Evolutionary conservation across 306 rosid species (phyloP).

Genomic region (Ormosia emarginata): DNA sequence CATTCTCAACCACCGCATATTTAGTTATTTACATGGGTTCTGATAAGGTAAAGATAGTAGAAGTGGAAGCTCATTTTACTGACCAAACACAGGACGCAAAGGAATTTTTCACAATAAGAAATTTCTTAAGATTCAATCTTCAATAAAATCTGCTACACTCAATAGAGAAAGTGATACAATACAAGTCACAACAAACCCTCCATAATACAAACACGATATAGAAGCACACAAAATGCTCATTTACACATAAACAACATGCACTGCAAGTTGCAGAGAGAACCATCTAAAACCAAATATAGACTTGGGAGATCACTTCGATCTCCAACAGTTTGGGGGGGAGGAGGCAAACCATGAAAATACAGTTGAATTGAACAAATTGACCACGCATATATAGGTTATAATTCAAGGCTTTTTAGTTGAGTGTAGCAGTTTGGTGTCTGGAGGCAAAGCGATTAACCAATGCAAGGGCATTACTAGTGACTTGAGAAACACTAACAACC

Average conservation of each 20-base stretch:
- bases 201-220: background rate
- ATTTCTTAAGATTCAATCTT: too few relatives aligned
- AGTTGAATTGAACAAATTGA: background rate
- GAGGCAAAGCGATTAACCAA: constrained; percentile 61
- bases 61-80: too few relatives aligned
- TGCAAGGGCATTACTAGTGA: constrained; percentile 77
- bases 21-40: too few relatives aligned
- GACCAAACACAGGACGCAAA: too few relatives aligned
- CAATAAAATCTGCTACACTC: too few relatives aligned
- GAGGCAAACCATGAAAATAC: background rate
- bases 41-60: too few relatives aligned
- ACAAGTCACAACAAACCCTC: background rate
- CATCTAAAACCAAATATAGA: background rate
- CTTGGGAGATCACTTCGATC: background rate
- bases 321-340: background rate
- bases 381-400: background rate
- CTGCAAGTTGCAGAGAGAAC: background rate
- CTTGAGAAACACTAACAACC: constrained; percentile 47
- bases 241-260: background rate
- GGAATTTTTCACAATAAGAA: too few relatives aligned
- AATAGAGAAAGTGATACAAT: background rate
- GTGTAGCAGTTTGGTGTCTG: background rate
- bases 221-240: background rate
- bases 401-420: background rate
- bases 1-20: too few relatives aligned